phyloP scores from a whole-genome alignment of 352 stramenopile species.

The Blastocystis sp. region DNA sequence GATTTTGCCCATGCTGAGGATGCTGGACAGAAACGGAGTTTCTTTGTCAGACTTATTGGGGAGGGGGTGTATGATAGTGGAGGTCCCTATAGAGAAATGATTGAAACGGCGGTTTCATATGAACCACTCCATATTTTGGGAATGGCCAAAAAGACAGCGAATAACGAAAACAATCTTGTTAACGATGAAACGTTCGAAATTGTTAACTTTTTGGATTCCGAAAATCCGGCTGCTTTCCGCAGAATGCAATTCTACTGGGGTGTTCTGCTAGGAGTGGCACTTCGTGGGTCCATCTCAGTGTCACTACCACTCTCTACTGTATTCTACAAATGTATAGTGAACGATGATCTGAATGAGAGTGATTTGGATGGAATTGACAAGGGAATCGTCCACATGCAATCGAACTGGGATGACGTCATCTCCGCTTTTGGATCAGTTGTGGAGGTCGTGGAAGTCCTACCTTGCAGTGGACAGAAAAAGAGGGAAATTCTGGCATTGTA shows the following conservation, averaged over 20 bases:
- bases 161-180: background rate
- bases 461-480: background rate
- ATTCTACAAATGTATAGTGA: background rate
- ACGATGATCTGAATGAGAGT: background rate
- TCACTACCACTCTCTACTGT: slow-evolving; percentile 1
- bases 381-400: background rate
- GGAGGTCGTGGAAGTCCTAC: background rate
- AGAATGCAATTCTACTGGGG: slow-evolving; percentile 51
- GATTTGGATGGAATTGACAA: background rate
- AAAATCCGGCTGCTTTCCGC: background rate
- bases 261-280: slow-evolving; percentile 5
- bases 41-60: slow-evolving; percentile 50
- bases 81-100: slow-evolving; percentile 50
- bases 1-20: slow-evolving; percentile 57
- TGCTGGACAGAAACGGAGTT: slow-evolving; percentile 48
- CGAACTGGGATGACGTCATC: slow-evolving; percentile 31
- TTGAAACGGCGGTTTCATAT: background rate
- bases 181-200: slow-evolving; percentile 1
- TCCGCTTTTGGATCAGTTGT: background rate
- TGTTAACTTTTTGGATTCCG: background rate
- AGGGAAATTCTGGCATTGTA: background rate
- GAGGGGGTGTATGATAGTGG: slow-evolving; percentile 56
- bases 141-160: background rate
- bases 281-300: background rate
- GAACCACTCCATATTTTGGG: background rate